Conservation (phyloP, 805 yeast genomes). For the Wickerhamomyces rabaulensis region DNA sequence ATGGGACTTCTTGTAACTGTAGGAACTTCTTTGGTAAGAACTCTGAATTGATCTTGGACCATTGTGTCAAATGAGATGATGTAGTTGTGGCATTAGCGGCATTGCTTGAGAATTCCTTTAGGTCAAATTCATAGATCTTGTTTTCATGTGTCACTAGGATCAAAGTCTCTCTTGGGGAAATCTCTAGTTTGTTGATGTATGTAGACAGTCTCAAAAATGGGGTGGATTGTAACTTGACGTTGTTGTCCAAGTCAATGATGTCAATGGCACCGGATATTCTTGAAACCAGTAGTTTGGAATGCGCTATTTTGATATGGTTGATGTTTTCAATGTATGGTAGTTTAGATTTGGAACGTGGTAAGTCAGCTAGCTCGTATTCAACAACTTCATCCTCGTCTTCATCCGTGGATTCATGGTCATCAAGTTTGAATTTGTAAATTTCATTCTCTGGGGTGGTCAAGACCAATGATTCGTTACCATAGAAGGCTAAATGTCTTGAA, state of each 20-base stretch:
- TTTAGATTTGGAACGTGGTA: slow-evolving; percentile 29
- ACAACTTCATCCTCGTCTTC: slow-evolving; percentile 7
- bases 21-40: slow-evolving; percentile 62
- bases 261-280: slow-evolving; percentile 67
- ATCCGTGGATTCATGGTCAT: slow-evolving; percentile 31
- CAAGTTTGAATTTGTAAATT: slow-evolving; percentile 34
- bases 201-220: slow-evolving; percentile 56
- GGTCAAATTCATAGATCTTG: slow-evolving; percentile 64
- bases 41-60: slow-evolving; percentile 80
- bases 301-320: slow-evolving; percentile 45
- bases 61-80: slow-evolving; percentile 45
- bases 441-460: slow-evolving; percentile 61
- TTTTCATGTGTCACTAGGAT: slow-evolving; percentile 69
- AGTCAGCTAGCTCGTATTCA: slow-evolving; percentile 35
- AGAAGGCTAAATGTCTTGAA: slow-evolving; percentile 48
- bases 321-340: slow-evolving; percentile 47
- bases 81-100: not conserved
- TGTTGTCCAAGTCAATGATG: slow-evolving; percentile 28
- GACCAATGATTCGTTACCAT: slow-evolving; percentile 40
- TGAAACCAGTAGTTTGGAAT: slow-evolving; percentile 47
- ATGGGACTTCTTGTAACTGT: slow-evolving; percentile 57
- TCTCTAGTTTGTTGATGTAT: slow-evolving; percentile 55
- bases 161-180: slow-evolving; percentile 47
- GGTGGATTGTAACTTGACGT: slow-evolving; percentile 22
- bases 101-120: slow-evolving; percentile 13